These are phyloP conservation scores for Suhomyces chickasaworum DNA, from an alignment of 1,139 yeast genomes.

Conservation along the genomic window DNA sequence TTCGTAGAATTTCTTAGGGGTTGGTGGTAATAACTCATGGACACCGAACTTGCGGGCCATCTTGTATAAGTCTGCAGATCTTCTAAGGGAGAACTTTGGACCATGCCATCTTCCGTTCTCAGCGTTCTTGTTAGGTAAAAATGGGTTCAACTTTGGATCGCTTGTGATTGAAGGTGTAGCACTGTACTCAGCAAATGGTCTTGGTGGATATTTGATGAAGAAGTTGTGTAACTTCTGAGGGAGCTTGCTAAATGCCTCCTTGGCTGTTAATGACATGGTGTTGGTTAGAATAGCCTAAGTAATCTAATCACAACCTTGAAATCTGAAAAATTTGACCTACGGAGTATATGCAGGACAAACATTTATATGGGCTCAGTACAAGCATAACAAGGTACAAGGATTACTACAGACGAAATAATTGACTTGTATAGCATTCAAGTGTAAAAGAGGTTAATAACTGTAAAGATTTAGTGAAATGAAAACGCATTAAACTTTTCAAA, in stretches of 20 bases:
- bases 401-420: too few relatives aligned
- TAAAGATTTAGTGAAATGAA: too few relatives aligned
- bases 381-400: too few relatives aligned
- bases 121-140: slow-evolving; percentile 82
- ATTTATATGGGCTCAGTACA: too few relatives aligned
- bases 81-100: slow-evolving; percentile 77
- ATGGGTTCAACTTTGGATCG: slow-evolving; percentile 82
- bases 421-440: too few relatives aligned
- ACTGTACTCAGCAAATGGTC: slow-evolving; percentile 71
- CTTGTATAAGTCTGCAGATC: slow-evolving; percentile 84
- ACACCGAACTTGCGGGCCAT: slow-evolving; percentile 82
- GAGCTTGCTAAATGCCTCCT: slow-evolving; percentile 56
- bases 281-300: background rate
- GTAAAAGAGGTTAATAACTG: too few relatives aligned
- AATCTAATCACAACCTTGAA: background rate
- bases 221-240: slow-evolving; percentile 75
- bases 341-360: slow-evolving; percentile 7
- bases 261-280: slow-evolving; percentile 27
- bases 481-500: too few relatives aligned
- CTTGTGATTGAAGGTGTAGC: slow-evolving; percentile 62
- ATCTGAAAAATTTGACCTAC: slow-evolving; percentile 10
- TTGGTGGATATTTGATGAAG: slow-evolving; percentile 83
- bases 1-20: slow-evolving; percentile 74
- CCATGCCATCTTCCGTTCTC: slow-evolving; percentile 76
- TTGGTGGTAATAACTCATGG: slow-evolving; percentile 73